Base-by-base conservation (phyloP, 805 yeast genomes). In the Ogataea methanolica region DNA sequence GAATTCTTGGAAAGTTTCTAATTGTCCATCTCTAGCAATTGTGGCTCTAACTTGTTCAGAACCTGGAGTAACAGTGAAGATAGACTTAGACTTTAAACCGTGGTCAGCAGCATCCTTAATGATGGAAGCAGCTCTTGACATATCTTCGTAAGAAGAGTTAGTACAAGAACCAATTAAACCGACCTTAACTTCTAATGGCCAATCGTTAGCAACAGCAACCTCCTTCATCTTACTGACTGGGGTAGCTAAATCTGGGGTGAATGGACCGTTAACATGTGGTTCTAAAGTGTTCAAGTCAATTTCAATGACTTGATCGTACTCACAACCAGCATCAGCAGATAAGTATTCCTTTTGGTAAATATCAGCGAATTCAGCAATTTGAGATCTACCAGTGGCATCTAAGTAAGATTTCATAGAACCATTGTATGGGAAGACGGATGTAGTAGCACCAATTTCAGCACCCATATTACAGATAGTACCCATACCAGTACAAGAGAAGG, bases 391-490 rank as follows among this genome's bases (percentile, higher is more conserved):
- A 35, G 99, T 94, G 40, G 96, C 90, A 46, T 76, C 64, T 65
- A 94, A 76, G 72, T 89, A 94, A 53, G 65, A 62, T 55, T 56
- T 66, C 71, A 68, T 68, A 42, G 72, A 68, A 40, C 66, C 51
- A 58, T 68, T 90, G 79, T 83, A 92, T 53, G 99, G 99, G 89
- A 94, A 94, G 48, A 88, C 82, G 22, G 98, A 92, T 39, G 99
- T 94, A 36, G 99, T 94, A 39, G 99, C 99, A 70, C 99, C 99
- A 49, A 94, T 90, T 73, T 94, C 99, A 46, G 99, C 99, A 67
- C 99, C 99, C 99, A 94, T 94, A 72, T 94, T 94, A 79, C 98
- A 92, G 68, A 94, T 92, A 51, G 99, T 94, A 52, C 96, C 99
- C 99, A 94, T 94, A 74, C 99, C 99, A 34, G 99, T 94, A 75